These are phyloP conservation scores for Metschnikowia bowlesiae DNA, from an alignment of 805 yeast species.

Conservation along the genomic window DNA sequence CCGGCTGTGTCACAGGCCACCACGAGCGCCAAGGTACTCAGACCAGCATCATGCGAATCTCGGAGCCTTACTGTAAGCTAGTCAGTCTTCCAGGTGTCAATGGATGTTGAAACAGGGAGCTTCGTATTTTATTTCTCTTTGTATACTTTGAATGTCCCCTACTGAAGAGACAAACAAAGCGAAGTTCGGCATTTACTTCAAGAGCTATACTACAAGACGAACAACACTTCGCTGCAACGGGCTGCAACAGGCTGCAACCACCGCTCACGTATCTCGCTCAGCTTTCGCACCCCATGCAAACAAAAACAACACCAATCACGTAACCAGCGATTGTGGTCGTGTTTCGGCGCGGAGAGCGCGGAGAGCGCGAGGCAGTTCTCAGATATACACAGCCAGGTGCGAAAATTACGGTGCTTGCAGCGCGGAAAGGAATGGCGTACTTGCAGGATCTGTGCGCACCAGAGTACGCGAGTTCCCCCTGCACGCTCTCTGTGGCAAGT, in stretches of 20 bases:
- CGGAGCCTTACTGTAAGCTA: neutral
- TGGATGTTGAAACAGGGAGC: no score
- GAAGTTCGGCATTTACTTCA: neutral
- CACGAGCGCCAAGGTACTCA: neutral
- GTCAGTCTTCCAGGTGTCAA: no score
- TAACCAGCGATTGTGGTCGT: neutral
- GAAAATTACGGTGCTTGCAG: constrained; percentile 8
- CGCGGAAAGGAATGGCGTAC: constrained; percentile 5
- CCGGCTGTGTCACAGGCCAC: neutral
- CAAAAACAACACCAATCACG: neutral
- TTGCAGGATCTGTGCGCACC: constrained; percentile 14
- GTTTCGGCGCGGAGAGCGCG: constrained; percentile 7
- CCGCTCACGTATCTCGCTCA: neutral
- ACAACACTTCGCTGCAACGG: neutral
- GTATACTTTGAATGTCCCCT: neutral
- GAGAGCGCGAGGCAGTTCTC: constrained; percentile 11
- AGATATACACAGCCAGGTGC: constrained; percentile 14
- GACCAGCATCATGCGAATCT: neutral
- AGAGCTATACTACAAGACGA: neutral
- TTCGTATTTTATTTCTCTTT: neutral
- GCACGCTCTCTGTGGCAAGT: constrained; percentile 18
- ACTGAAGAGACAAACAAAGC: neutral
- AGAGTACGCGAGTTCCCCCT: constrained; percentile 16
- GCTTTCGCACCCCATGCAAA: neutral
- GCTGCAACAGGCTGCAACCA: neutral